phyloP scores from a whole-genome alignment of 2,329 filamentous ascomycete genomes.

The Anthostomella pinea region DNA sequence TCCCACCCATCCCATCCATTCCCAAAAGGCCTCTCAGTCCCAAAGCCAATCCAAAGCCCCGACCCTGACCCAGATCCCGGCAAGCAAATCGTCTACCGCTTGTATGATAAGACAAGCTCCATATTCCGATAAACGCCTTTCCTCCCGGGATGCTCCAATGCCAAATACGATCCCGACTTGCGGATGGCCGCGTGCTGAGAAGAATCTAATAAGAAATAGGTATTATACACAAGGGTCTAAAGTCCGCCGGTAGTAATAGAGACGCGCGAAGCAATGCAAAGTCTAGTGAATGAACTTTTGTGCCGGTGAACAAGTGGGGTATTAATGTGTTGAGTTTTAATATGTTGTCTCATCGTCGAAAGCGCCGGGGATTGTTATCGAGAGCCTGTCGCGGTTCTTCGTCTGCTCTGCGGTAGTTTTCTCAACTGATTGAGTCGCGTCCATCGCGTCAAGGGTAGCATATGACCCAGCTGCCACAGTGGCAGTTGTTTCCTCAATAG shows the following conservation, averaged over 20 bases:
- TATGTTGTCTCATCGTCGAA: slow-evolving; percentile 17
- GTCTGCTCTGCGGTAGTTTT: slow-evolving; percentile 21
- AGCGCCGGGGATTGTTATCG: slow-evolving; percentile 36
- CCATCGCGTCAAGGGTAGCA: no score
- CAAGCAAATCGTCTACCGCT: not conserved
- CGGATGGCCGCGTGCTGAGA: slow-evolving; percentile 1
- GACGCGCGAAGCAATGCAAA: slow-evolving; percentile 7
- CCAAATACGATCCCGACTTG: slow-evolving; percentile 10
- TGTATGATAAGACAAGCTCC: slow-evolving; percentile 5
- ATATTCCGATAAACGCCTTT: slow-evolving; percentile 14
- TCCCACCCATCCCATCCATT: no score
- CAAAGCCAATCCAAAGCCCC: no score
- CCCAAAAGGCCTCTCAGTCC: no score
- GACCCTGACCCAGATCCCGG: not conserved
- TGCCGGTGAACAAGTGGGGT: slow-evolving; percentile 8
- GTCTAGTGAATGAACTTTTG: slow-evolving; percentile 16
- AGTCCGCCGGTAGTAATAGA: slow-evolving; percentile 9
- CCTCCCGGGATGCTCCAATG: slow-evolving; percentile 16
- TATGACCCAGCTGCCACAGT: no score
- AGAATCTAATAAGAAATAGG: slow-evolving; percentile 12
- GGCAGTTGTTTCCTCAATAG: slow-evolving; percentile 1
- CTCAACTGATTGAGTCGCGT: no score
- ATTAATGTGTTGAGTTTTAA: slow-evolving; percentile 15
- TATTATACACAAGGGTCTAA: slow-evolving; percentile 26
- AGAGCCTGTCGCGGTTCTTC: slow-evolving; percentile 33